Evolutionary conservation across 2,329 filamentous ascomycete genomes (phyloP), one percentile per base, ranked within the genome.

Genomic region (Aureobasidium sp.): DNA sequence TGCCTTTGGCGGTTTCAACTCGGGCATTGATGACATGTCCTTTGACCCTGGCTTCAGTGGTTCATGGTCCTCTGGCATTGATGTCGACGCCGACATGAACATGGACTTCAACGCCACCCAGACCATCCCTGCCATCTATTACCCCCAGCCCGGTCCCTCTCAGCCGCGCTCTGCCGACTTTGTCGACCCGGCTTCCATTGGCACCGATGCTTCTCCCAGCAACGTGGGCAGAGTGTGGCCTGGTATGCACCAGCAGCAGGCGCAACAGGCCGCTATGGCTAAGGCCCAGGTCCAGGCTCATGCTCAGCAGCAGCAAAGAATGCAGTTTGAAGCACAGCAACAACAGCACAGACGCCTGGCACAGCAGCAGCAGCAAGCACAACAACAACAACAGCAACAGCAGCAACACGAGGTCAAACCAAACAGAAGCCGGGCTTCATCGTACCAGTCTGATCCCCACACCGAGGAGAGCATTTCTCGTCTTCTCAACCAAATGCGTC

Each of bases 401-500:
- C 63, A 69, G 65, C 67, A 68, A 57, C 65, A 61, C 75, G 79
- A 69, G 73, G 78, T 64, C 76, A 78, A 69, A 79, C 79, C 68
- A 52, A 62, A 39, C 49, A 56, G 66, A 63, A 69, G 67, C 62
- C 70, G 70, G 44, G 72, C 70, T 63, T 71, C 70, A 17, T 75
- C 76, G 1, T 74, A 76, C 66, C 74, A 71, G 63, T 71, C 74
- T 56, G 78, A 80, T 65, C 74, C 77, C 31, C 77, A 76, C 66
- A 78, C 77, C 8, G 92, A 97, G 75, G 91, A 97, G 77, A 95
- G 92, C 74, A 97, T 97, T 68, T 91, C 90, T 27, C 91, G 94
- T 72, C 84, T 97, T 4, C 82, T 97, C 37, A 92, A 93, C 77
- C 91, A 92, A 60, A 96, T 97, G 87, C 86, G 92, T 68, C 85